Percentiles rank a stretch among this genome's conserved stretches.
Evolutionary conservation across 441 rosid species (phyloP).

Genomic region (Populus hybrid): DNA sequence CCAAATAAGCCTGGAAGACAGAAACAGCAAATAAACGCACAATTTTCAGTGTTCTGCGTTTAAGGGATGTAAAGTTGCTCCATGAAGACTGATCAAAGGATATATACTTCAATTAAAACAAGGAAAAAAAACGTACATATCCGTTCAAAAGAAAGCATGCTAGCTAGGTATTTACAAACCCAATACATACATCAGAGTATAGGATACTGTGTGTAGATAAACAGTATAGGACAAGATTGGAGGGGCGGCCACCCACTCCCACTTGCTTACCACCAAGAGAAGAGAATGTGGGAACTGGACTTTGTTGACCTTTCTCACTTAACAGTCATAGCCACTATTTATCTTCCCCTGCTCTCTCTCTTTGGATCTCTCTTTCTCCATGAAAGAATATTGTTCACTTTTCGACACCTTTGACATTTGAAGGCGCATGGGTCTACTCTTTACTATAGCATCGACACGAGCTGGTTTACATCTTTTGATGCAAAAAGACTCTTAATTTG

Average conservation of each 20-base stretch:
- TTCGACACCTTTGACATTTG: slow-evolving; percentile 31
- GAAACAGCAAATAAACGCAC: too few relatives aligned
- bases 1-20: too few relatives aligned
- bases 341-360: slow-evolving; percentile 21
- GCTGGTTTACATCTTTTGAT: slow-evolving; percentile 42
- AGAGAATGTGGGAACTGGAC: slow-evolving; percentile 30
- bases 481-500: slow-evolving; percentile 30
- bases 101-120: background rate
- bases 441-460: slow-evolving; percentile 25
- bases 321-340: slow-evolving; percentile 18
- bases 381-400: slow-evolving; percentile 21
- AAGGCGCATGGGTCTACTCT: slow-evolving; percentile 9
- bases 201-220: background rate
- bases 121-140: too few relatives aligned
- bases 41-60: too few relatives aligned
- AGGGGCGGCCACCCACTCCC: slow-evolving; percentile 77
- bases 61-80: too few relatives aligned
- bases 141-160: background rate
- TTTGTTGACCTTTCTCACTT: background rate
- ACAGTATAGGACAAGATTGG: slow-evolving; percentile 28
- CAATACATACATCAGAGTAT: background rate
- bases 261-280: slow-evolving; percentile 53
- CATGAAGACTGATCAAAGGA: too few relatives aligned
- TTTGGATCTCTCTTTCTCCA: background rate
- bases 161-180: background rate